A percentile compares a stretch with the other conserved stretches of the same genome.
phyloP scores from a whole-genome alignment of 345 rosid genomes.

The Melaleuca alternifolia region DNA sequence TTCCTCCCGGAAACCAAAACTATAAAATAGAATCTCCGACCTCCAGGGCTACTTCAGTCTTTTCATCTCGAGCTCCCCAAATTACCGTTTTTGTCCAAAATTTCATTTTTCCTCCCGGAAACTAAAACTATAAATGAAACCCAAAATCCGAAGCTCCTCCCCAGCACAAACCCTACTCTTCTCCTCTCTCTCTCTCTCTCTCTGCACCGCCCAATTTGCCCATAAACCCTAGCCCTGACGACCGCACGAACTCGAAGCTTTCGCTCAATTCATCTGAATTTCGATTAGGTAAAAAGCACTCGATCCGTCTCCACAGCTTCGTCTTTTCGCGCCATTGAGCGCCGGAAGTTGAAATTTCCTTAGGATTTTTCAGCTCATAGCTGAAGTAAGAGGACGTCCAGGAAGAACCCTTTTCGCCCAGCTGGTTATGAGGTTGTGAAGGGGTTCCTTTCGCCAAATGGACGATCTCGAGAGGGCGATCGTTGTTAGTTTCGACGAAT shows the following conservation, averaged over 20 bases:
- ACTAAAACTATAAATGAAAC: background rate
- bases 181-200: background rate
- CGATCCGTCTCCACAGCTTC: background rate
- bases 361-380: background rate
- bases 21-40: background rate
- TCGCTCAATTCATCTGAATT: background rate
- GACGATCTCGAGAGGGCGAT: slow-evolving; percentile 90
- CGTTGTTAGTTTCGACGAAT: slow-evolving; percentile 62
- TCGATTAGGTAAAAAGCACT: background rate
- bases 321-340: background rate
- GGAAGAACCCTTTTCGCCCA: too few species aligned
- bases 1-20: background rate
- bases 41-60: background rate
- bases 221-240: background rate
- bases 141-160: background rate
- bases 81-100: background rate
- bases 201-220: background rate
- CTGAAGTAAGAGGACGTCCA: background rate
- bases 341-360: background rate
- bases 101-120: background rate
- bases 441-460: slow-evolving; percentile 17
- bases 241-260: background rate
- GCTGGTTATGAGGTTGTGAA: background rate
- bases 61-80: background rate
- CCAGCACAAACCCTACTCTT: background rate